phyloP scores from a whole-genome alignment of 2,329 filamentous ascomycete genomes.

The Myrmaecium sp. region DNA sequence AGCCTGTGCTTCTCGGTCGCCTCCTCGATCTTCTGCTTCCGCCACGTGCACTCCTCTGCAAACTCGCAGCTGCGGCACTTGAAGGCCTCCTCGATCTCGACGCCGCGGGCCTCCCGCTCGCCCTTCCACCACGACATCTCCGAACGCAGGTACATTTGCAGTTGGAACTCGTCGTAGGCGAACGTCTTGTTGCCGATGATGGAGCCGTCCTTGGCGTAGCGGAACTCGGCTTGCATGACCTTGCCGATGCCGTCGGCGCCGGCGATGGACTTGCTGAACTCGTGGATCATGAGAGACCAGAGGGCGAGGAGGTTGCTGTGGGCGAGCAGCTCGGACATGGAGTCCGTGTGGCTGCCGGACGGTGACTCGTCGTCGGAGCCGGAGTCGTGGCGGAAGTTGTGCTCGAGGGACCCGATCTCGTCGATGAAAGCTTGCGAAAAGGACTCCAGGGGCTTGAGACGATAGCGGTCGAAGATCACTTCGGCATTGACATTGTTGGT shows the following conservation, averaged over 20 bases:
- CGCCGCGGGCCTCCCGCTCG: slow-evolving; percentile 52
- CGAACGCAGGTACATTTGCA: slow-evolving; percentile 49
- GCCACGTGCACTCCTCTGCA: slow-evolving; percentile 60
- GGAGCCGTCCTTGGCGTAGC: slow-evolving; percentile 27
- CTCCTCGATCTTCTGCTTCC: slow-evolving; percentile 50
- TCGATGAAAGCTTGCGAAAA: slow-evolving; percentile 72
- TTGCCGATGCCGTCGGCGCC: slow-evolving; percentile 34
- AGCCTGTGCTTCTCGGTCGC: no score
- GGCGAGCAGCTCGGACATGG: slow-evolving; percentile 33
- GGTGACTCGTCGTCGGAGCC: slow-evolving; percentile 7
- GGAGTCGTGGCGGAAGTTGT: slow-evolving; percentile 38
- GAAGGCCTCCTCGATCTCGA: slow-evolving; percentile 68
- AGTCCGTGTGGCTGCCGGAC: slow-evolving; percentile 21
- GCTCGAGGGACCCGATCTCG: slow-evolving; percentile 52
- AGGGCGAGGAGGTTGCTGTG: slow-evolving; percentile 44
- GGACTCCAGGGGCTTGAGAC: slow-evolving; percentile 42
- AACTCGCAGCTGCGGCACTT: slow-evolving; percentile 84
- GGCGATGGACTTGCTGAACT: slow-evolving; percentile 30
- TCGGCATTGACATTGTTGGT: slow-evolving; percentile 52
- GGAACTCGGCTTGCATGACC: slow-evolving; percentile 41
- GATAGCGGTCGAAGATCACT: slow-evolving; percentile 53
- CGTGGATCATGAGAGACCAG: slow-evolving; percentile 46
- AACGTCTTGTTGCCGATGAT: slow-evolving; percentile 44
- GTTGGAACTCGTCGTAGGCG: slow-evolving; percentile 43
- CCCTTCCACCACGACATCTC: slow-evolving; percentile 85